Base-by-base conservation (phyloP, 306 rosid species). In the Arachis stenosperma region DNA sequence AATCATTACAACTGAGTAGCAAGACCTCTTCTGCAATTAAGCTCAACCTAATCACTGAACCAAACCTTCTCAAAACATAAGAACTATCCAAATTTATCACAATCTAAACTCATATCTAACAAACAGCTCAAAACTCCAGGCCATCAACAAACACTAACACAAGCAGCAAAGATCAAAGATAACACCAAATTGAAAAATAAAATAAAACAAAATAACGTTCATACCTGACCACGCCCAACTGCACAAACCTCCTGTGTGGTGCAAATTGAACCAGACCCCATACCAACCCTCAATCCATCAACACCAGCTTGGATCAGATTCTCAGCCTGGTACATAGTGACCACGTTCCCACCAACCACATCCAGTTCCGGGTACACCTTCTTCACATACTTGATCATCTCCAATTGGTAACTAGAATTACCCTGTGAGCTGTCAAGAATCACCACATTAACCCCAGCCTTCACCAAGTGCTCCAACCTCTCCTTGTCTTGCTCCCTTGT, bases 261-360 rank as follows among this genome's bases (percentile, higher is more conserved):
- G 62, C 99, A 91, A 37, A 94, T 94, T 37, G 99, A 94, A 0
- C 99, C 99, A 17, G 99, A 94, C 0, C 99, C 99, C 99, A 94
- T 94, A 47, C 99, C 96, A 61, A 91, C 90, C 42, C 97, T 79
- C 84, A 94, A 82, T 9, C 96, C 99, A 77, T 94, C 99, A 7
- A 69, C 97, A 36, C 99, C 99, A 3, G 96, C 95, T 46, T 87
- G 89, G 86, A 89, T 88, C 70, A 94, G 63, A 81, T 94, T 91
- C 70, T 89, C 95, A 9, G 99, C 97, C 71, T 94, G 99, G 30
- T 87, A 79, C 82, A 86, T 84, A 2, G 97, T 89, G 43, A 94
- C 99, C 64, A 94, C 97, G 82, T 94, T 94, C 75, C 99, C 99
- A 5, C 99, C 99, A 67, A 91, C 76, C 63, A 91, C 96, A 84